These are phyloP conservation scores for Cercospora canescens DNA, from an alignment of 2,329 filamentous ascomycete species.

Conservation along the genomic window DNA sequence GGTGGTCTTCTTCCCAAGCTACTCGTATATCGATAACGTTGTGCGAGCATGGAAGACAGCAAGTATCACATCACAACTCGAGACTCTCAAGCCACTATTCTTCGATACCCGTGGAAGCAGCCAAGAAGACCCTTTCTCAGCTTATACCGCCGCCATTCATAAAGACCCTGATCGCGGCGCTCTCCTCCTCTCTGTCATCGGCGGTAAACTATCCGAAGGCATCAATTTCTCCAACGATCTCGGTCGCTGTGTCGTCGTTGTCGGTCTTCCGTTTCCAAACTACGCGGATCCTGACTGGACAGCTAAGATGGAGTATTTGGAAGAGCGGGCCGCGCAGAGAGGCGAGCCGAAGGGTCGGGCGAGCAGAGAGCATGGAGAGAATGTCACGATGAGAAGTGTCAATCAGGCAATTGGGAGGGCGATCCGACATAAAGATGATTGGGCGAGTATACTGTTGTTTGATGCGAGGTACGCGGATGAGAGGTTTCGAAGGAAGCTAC, in stretches of 20 bases:
- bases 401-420: slow-evolving; percentile 95
- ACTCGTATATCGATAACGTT: slow-evolving; percentile 82
- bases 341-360: slow-evolving; percentile 46
- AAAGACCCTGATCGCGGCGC: slow-evolving; percentile 59
- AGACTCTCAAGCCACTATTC: slow-evolving; percentile 50
- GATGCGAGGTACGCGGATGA: slow-evolving; percentile 76
- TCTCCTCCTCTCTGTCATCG: slow-evolving; percentile 84
- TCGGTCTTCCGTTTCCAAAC: slow-evolving; percentile 92
- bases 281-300: slow-evolving; percentile 88
- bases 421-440: slow-evolving; percentile 84
- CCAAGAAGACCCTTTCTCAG: slow-evolving; percentile 68
- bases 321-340: slow-evolving; percentile 54
- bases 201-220: slow-evolving; percentile 92
- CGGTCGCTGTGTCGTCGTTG: slow-evolving; percentile 85
- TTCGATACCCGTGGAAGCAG: slow-evolving; percentile 55
- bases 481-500: slow-evolving; percentile 76
- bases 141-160: slow-evolving; percentile 69
- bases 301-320: slow-evolving; percentile 84
- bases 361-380: slow-evolving; percentile 83
- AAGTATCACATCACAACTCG: slow-evolving; percentile 30
- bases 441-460: slow-evolving; percentile 83
- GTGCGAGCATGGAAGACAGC: slow-evolving; percentile 42
- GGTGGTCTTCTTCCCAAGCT: slow-evolving; percentile 94
- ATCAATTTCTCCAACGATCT: slow-evolving; percentile 96
- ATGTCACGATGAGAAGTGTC: slow-evolving; percentile 92